Evolutionary conservation across 176 grass and related monocot species (phyloP).

Genomic region (Oryza longistaminata): DNA sequence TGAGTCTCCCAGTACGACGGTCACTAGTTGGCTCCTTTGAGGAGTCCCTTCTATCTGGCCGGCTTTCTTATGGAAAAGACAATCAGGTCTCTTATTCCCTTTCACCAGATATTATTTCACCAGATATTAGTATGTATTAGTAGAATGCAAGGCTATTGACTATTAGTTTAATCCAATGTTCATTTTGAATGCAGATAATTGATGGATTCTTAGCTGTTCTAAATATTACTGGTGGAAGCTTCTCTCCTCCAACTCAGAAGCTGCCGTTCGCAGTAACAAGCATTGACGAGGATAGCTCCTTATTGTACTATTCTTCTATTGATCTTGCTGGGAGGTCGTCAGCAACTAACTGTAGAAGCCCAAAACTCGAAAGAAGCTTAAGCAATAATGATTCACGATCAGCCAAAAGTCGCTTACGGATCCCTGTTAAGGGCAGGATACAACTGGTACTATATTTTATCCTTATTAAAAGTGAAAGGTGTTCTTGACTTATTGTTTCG

Average conservation of each 20-base stretch:
- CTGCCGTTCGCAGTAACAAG: constrained; percentile 91
- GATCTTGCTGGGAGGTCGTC: constrained; percentile 67
- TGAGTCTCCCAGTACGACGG: constrained; percentile 59
- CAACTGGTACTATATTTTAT: constrained; percentile 76
- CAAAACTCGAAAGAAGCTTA: constrained; percentile 60
- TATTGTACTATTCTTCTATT: constrained; percentile 96
- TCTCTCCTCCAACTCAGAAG: constrained; percentile 76
- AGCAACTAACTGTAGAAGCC: constrained; percentile 52
- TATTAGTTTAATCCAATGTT: constrained; percentile 38
- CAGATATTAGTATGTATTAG: constrained; percentile 7
- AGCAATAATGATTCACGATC: constrained; percentile 79
- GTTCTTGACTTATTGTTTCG: not conserved
- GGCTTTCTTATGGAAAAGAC: constrained; percentile 83
- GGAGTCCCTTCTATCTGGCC: constrained; percentile 93
- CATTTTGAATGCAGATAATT: constrained; percentile 63
- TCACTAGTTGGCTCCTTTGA: constrained; percentile 95
- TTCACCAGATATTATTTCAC: not conserved
- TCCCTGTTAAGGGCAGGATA: constrained; percentile 85
- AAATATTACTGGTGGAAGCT: constrained; percentile 79
- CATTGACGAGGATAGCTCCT: constrained; percentile 78
- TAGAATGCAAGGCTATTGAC: not conserved
- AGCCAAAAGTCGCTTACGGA: constrained; percentile 81
- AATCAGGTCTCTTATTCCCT: constrained; percentile 64
- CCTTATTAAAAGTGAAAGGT: constrained; percentile 15
- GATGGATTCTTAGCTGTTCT: constrained; percentile 90